Percentiles rank a stretch among this genome's conserved stretches.
These are phyloP conservation scores for Austropuccinia psidii DNA, from an alignment of 1,284 basidiomycete species.

Conservation along the genomic window DNA sequence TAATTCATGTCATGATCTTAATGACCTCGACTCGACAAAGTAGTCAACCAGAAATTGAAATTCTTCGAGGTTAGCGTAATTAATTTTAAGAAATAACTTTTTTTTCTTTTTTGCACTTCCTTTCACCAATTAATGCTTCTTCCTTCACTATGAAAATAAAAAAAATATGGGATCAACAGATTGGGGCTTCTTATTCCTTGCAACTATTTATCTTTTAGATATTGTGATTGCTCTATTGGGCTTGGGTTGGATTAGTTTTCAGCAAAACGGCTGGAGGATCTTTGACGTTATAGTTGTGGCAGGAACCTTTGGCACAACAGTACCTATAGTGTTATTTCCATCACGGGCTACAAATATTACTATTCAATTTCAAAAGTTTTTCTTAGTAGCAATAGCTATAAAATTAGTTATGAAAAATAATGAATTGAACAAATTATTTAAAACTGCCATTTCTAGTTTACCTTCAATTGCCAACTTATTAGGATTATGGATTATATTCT, in stretches of 20 bases:
- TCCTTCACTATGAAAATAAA: background rate
- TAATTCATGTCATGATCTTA: constrained; percentile 73
- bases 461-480: constrained; percentile 80
- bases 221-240: constrained; percentile 70
- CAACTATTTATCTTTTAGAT: constrained; percentile 69
- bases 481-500: constrained; percentile 80
- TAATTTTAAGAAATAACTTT: constrained; percentile 58
- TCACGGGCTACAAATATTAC: constrained; percentile 39
- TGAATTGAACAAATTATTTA: constrained; percentile 89
- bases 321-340: constrained; percentile 58
- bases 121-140: background rate
- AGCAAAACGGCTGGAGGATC: constrained; percentile 72
- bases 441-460: constrained; percentile 81
- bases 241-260: constrained; percentile 74
- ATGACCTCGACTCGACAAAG: constrained; percentile 52
- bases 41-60: constrained; percentile 1
- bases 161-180: constrained; percentile 51
- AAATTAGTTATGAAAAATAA: constrained; percentile 88
- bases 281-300: constrained; percentile 77
- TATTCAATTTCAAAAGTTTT: constrained; percentile 80
- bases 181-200: constrained; percentile 67
- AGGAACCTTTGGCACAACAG: constrained; percentile 76
- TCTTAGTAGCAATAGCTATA: constrained; percentile 84
- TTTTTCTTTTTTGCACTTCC: background rate
- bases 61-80: constrained; percentile 21